Percentiles rank a stretch among this genome's conserved stretches.
Conservation (phyloP, 2,329 filamentous ascomycete species). For the Myriosclerotinia duriaeana region DNA sequence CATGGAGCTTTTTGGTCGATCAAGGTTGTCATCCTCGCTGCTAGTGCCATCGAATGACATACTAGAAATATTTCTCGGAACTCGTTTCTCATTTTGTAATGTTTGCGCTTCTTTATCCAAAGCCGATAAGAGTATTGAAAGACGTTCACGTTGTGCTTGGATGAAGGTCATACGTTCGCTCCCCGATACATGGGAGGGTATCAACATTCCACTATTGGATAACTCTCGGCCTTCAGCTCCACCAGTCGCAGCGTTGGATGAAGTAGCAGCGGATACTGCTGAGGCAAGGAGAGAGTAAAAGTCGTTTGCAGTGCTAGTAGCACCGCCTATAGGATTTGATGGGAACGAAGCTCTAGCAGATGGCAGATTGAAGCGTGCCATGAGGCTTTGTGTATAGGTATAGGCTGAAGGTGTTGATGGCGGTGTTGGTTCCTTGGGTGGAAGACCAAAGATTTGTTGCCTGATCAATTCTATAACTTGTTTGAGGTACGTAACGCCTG, state of each 20-base stretch:
- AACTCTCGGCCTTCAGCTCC: conserved; percentile 46
- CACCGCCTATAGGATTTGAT: conserved; percentile 37
- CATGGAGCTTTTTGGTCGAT: conserved; percentile 36
- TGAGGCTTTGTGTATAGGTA: conserved; percentile 75
- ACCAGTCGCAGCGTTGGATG: conserved; percentile 31
- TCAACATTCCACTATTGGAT: conserved; percentile 59
- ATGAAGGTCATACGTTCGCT: conserved; percentile 75
- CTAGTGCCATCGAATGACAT: conserved; percentile 38
- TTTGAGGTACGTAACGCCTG: conserved; percentile 75
- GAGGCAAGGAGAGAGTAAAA: conserved; percentile 76
- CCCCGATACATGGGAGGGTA: conserved; percentile 66
- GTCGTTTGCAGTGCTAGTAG: conserved; percentile 55
- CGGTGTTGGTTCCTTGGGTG: conserved; percentile 51
- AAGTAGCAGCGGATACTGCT: conserved; percentile 58
- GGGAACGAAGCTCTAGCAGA: conserved; percentile 57
- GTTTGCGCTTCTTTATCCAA: conserved; percentile 76
- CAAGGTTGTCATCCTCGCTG: conserved; percentile 37
- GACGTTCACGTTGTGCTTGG: conserved; percentile 72
- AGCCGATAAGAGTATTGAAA: conserved; percentile 71
- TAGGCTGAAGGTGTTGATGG: conserved; percentile 49
- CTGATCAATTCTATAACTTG: conserved; percentile 69
- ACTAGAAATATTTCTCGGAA: conserved; percentile 30
- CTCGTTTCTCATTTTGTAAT: conserved; percentile 46
- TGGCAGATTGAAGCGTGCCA: conserved; percentile 84
- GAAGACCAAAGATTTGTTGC: conserved; percentile 76